phyloP scores from a whole-genome alignment of 2,329 filamentous ascomycete species.

The Rhynchosporium agropyri region DNA sequence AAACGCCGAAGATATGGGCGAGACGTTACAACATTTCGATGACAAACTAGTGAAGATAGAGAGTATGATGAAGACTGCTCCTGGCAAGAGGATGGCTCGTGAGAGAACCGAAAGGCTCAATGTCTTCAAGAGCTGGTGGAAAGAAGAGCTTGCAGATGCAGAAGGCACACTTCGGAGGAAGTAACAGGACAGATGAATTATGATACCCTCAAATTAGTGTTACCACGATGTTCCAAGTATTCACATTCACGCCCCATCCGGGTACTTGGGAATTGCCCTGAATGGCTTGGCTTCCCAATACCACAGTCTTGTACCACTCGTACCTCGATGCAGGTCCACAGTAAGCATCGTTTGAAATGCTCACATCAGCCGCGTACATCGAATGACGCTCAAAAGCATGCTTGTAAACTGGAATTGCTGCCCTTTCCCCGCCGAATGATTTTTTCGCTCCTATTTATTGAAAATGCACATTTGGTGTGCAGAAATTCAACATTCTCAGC shows the following conservation, averaged over 20 bases:
- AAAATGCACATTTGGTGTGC: background rate
- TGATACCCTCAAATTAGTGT: constrained; percentile 26
- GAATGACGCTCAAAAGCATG: background rate
- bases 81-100: constrained; percentile 55
- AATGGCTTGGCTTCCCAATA: constrained; percentile 2
- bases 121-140: constrained; percentile 61
- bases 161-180: constrained; percentile 36
- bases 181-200: constrained; percentile 22
- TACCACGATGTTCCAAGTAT: constrained; percentile 10
- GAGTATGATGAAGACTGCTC: constrained; percentile 64
- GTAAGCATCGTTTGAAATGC: constrained; percentile 7
- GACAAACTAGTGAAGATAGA: constrained; percentile 73
- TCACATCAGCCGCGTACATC: constrained; percentile 12
- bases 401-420: too few relatives aligned
- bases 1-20: constrained; percentile 56
- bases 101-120: constrained; percentile 56
- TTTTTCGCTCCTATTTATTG: background rate
- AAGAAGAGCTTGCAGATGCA: constrained; percentile 49
- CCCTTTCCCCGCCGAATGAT: too few relatives aligned
- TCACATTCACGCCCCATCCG: constrained; percentile 13
- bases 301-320: background rate
- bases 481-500: background rate
- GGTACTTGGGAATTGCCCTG: constrained; percentile 18
- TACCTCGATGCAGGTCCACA: background rate
- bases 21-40: constrained; percentile 73